Conservation (phyloP, 768 basidiomycete genomes). For the Leucocoprinus leucothites region DNA sequence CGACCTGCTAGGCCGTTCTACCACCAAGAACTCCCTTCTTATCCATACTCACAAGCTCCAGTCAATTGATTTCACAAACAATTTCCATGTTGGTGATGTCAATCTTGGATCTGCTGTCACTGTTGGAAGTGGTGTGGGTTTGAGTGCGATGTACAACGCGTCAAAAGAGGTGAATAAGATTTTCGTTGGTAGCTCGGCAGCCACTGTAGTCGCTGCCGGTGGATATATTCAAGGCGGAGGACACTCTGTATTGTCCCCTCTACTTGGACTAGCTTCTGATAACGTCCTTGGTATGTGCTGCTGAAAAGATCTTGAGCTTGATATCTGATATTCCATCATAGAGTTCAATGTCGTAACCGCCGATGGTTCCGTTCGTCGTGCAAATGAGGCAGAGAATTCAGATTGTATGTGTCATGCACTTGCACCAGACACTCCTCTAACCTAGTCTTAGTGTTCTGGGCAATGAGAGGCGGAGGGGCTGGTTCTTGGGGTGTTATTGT, state of each 20-base stretch:
- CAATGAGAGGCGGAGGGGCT: constrained; percentile 24
- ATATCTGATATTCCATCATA: constrained; percentile 1
- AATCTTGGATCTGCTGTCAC: constrained; percentile 17
- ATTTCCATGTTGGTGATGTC: background rate
- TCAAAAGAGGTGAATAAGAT: constrained; percentile 22
- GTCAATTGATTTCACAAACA: too few relatives aligned
- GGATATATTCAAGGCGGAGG: constrained; percentile 31
- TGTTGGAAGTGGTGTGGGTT: constrained; percentile 23
- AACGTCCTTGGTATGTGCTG: constrained; percentile 9
- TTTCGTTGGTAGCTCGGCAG: constrained; percentile 21
- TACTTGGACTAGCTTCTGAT: constrained; percentile 24
- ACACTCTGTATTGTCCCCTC: constrained; percentile 23
- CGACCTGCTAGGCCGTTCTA: background rate
- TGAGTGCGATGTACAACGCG: constrained; percentile 18
- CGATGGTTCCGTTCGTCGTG: constrained; percentile 23
- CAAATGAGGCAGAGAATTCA: constrained; percentile 20
- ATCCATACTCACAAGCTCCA: too few relatives aligned
- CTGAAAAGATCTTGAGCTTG: background rate
- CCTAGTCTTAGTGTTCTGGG: constrained; percentile 23
- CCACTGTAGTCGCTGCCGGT: constrained; percentile 22
- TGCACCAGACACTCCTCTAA: background rate
- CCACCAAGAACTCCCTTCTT: too few relatives aligned
- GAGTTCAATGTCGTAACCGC: constrained; percentile 29
- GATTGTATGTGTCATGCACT: constrained; percentile 17
- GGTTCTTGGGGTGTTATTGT: constrained; percentile 38